These are phyloP conservation scores for Yamadazyma philogaea DNA, from an alignment of 805 yeast species.

Conservation along the genomic window DNA sequence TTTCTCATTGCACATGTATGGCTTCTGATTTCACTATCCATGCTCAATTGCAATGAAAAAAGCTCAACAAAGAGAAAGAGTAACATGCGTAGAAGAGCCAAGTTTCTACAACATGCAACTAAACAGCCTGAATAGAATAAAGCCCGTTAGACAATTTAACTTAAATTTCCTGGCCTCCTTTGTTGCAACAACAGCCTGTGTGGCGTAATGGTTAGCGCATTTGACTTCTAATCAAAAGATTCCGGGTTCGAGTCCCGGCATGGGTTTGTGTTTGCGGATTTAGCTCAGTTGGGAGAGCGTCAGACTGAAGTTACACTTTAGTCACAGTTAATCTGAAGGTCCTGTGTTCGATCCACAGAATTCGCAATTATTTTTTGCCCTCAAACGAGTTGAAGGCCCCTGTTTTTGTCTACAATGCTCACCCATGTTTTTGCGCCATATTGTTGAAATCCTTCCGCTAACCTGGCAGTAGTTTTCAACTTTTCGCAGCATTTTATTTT, in stretches of 20 bases:
- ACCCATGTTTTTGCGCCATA: too few relatives aligned
- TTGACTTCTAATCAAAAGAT: constrained; percentile 66
- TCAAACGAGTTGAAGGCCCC: background rate
- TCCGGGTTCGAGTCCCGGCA: constrained; percentile 62
- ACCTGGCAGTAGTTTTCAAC: too few relatives aligned
- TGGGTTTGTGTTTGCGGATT: constrained; percentile 35
- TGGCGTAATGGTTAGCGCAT: constrained; percentile 69
- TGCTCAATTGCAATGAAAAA: too few relatives aligned
- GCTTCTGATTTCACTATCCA: too few relatives aligned
- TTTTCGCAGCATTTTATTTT: background rate
- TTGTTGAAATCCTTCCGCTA: too few relatives aligned
- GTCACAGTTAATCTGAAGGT: constrained; percentile 61
- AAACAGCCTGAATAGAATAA: too few relatives aligned
- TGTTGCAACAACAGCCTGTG: constrained; percentile 39
- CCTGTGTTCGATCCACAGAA: constrained; percentile 82
- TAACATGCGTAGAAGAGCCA: too few relatives aligned
- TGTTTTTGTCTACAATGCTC: too few relatives aligned
- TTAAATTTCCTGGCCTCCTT: background rate
- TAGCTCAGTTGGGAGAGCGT: constrained; percentile 39
- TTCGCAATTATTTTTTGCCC: constrained; percentile 44
- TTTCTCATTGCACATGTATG: too few relatives aligned
- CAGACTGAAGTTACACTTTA: constrained; percentile 33
- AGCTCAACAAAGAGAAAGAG: too few relatives aligned
- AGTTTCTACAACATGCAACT: too few relatives aligned
- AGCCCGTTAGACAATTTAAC: too few relatives aligned